Base-by-base conservation (phyloP, 1,284 basidiomycete species). In the Takashimella tepidaria region DNA sequence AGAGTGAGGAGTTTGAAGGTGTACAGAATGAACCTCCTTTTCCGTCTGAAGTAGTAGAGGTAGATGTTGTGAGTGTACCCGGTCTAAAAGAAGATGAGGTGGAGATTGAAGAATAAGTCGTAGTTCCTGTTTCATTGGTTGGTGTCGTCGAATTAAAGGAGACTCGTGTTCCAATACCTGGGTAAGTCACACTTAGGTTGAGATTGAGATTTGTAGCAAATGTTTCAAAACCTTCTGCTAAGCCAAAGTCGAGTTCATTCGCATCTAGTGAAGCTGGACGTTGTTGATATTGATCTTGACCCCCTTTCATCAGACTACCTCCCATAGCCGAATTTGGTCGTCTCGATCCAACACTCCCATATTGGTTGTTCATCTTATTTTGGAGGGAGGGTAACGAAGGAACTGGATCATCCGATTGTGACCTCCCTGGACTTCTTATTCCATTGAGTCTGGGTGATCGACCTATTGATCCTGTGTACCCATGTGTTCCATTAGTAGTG, bases 161-260 rank as follows among this genome's bases (percentile, higher is more conserved):
- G 31, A 8, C 31, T 8, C 31, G 31, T 8, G 31, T 8, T 16
- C 31, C 31, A 8, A 16, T 16, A 16, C 31, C 31, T n/a, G n/a
- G n/a, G 31, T 37, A 8, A 8, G 31, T 16, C 16, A 37, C 31
- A 16, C 16, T 8, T 8, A 37, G 25, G 10, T 45, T 31, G 46
- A 47, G n/a, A 43, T 46, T 45, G 52, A 49, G 21, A 37, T 16
- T 37, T 37, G 31, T 37, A 8, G 43, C 3, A 13, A 26, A 44
- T 5, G 49, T 41, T 21, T 57, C 54, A 37, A 54, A 59, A 8
- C 52, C 58, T 45, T 60, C 58, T 19, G 51, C 46, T 25, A 53
- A 23, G 19, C 50, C 43, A 37, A 54, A 51, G 44, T 53, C 49
- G 12, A 53, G 20, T 21, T 37, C 31, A 16, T 8, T 8, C 8